Base-by-base conservation (phyloP, 2,329 filamentous ascomycete species). In the Huntiella savannae region DNA sequence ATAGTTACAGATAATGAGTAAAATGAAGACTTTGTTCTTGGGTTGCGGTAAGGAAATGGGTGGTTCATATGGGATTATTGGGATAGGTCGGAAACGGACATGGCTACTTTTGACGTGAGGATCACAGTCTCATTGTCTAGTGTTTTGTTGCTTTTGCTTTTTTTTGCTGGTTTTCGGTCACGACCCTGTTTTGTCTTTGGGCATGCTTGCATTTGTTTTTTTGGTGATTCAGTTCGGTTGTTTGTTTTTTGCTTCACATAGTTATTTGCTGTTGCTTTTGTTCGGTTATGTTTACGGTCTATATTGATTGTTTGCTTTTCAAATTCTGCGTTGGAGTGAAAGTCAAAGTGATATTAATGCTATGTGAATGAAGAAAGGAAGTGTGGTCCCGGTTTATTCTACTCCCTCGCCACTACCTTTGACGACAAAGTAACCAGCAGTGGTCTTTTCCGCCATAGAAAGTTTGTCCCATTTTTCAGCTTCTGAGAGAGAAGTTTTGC, bases 381-480 rank as follows among this genome's bases (percentile, higher is more conserved):
- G 17, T 13, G 10, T 13, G 5, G 10, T n/a, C 4, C 28, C 17
- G 40, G 12, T 6, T 35, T 44, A 50, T 37, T 57, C 54, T 35
- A 53, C 52, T 15, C 55, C 52, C 47, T 60, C 59, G 51, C 68
- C 70, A 33, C 67, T 68, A 53, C 71, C 77, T 52, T 83, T 73
- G 2, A 91, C 84, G 5, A 88, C 75, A 54, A 92, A 88, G 55
- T 79, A 92, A 52, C 70, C 73, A 11, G 82, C 82, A 4, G 71
- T 71, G 46, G 68, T 84, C 55, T 71, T 74, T 12, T 71, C 66
- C 0, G 83, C 82, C 46, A 71, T 70, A 1, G 68, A 69, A 41
- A 91, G 59, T 0, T 79, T 75, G 63, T 91, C 71, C 75, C 84
- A 88, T 51, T 75, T 63, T 61, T 80, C 75, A 1, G 60, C 42